Base-by-base conservation (phyloP, 2,329 filamentous ascomycete genomes). In the Graphiopsis chlorocephala region DNA sequence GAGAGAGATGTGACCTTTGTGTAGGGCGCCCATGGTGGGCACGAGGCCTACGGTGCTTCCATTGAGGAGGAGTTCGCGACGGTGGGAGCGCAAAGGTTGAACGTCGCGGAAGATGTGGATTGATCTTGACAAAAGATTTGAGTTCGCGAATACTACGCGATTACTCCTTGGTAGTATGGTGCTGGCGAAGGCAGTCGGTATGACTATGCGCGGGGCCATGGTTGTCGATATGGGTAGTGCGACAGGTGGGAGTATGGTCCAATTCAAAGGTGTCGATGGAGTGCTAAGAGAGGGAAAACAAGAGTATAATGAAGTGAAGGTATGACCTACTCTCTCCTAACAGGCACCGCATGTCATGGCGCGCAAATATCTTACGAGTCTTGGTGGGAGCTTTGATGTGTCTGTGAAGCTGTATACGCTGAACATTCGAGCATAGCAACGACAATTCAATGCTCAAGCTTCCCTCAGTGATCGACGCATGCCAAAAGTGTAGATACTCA, bases 11-110 rank as follows among this genome's bases (percentile, higher is more conserved):
- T 99, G 95, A 47, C 95, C 95, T 63, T 88, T 86, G 78, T 99
- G 95, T n/a, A 99, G 85, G 58, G 95, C 95, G 68, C 95, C 95
- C 95, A 99, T 98, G 33, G 95, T 99, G 1, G 95, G 95, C 38
- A 99, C 93, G 29, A 99, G 87, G 65, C 90, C 92, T 65, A 99
- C 88, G 52, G 88, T 88, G 64, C 89, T 86, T 71, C 89, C 85
- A 72, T 88, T 83, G 66, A 87, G 79, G 38, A 87, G 79, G 66
- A 93, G 86, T 47, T 87, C 84, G 25, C 81, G 84, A 38, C 92
- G 88, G 82, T 89, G 90, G 71, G 83, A 78, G 45, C 92, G 90
- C 60, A 97, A 81, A 12, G 86, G 82, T 15, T 88, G 80, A 65
- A 95, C 88, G 76, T 91, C 85, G 71, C 91, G 91, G 75, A 96